Base-by-base conservation (phyloP, 1,284 basidiomycete genomes). In the Fomitopsis betulina region DNA sequence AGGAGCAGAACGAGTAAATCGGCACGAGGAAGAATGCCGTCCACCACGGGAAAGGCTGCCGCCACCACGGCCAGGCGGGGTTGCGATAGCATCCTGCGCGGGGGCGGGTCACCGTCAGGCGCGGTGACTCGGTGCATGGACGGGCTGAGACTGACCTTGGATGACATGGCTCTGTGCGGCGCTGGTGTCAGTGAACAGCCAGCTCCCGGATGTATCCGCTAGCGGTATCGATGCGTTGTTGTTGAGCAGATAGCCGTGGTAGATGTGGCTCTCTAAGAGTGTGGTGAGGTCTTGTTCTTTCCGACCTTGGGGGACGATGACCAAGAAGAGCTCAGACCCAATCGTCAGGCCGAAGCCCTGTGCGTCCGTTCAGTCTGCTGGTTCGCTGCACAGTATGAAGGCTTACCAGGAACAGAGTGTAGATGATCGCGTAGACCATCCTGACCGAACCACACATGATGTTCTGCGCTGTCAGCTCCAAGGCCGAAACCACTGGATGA, bases 361-460 rank as follows among this genome's bases (percentile, higher is more conserved):
- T 42, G 49, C 13, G 56, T 17, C 53, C 54, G 58, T n/a, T 53
- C 53, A 59, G 33, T 30, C 51, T 42, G 25, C 42, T 57, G 56
- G n/a, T n/a, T 30, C 27, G 27, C 27, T 30, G 27, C 27, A 30
- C 19, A 32, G 61, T 9, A 40, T 62, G 56, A 54, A n/a, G 2
- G 56, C 76, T 58, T 67, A 87, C 88, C 61, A 94, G 74, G 72
- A 94, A 93, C 47, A 94, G 76, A 0, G 91, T 92, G 69, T 94
- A 94, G 57, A 94, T 93, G 63, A 93, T 89, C 19, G 92, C 91
- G 66, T 93, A 94, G 33, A 94, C 90, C 74, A 94, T 87, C 63
- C 92, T 79, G 23, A 94, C 91, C n/a, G 90, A 91, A 19, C 92
- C 92, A 59, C 89, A 90, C 55, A 93, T 84, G 49, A 93, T 81